These are phyloP conservation scores for Cladorrhinum sp. DNA, from an alignment of 2,329 filamentous ascomycete species.

Conservation along the genomic window DNA sequence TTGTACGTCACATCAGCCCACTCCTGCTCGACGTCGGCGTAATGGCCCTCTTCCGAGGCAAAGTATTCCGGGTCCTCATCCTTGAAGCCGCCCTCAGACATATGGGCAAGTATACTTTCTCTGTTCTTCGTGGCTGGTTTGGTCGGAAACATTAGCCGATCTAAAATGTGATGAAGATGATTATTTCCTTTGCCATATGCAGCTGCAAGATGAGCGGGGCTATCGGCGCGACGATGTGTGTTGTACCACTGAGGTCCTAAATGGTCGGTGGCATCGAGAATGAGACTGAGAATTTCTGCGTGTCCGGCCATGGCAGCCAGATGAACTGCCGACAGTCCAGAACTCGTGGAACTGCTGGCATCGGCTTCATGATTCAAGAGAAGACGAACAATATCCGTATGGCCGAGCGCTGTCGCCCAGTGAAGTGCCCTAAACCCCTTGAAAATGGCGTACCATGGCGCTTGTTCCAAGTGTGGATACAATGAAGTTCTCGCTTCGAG, in stretches of 20 bases:
- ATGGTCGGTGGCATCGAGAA: not conserved
- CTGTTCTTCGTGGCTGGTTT: not conserved
- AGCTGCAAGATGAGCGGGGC: not conserved
- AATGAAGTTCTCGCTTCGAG: not conserved
- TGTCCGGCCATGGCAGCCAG: not conserved
- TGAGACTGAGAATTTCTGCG: not conserved
- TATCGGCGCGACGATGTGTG: not conserved
- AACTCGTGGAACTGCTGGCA: not conserved
- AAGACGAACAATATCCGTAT: not conserved
- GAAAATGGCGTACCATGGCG: not conserved
- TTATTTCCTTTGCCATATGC: not conserved
- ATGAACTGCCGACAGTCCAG: not conserved
- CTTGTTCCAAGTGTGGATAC: not conserved
- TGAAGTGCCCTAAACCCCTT: not conserved
- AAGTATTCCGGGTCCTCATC: not conserved
- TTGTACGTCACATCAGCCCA: too few relatives aligned
- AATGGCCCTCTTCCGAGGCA: not conserved
- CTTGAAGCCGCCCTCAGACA: not conserved
- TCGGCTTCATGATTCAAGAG: not conserved
- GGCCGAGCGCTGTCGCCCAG: not conserved
- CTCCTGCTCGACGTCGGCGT: not conserved
- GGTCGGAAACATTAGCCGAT: not conserved
- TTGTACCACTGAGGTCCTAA: not conserved
- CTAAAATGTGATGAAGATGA: not conserved
- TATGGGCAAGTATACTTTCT: not conserved